A percentile compares a stretch with the other conserved stretches of the same genome.
phyloP scores from a whole-genome alignment of 768 basidiomycete species.

The Suillus alpinus region DNA sequence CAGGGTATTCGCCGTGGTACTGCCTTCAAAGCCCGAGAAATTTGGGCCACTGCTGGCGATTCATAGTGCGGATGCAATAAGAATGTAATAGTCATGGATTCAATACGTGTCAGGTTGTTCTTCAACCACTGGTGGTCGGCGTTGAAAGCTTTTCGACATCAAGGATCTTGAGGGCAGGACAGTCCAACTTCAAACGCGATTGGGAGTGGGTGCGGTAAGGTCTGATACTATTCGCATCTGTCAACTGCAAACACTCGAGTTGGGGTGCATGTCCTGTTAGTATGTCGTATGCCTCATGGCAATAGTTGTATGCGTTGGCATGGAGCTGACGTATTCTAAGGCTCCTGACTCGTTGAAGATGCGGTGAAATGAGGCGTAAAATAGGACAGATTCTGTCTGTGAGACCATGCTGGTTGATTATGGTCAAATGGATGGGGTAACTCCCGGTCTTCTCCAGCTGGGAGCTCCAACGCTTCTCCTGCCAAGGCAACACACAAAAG shows the following conservation, averaged over 20 bases:
- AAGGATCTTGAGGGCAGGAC: background rate
- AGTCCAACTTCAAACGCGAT: background rate
- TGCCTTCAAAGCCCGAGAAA: background rate
- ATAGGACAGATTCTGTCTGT: background rate
- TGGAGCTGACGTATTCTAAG: background rate
- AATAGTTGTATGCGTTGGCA: too few relatives aligned
- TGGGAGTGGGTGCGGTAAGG: background rate
- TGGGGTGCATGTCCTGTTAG: background rate
- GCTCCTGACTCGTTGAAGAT: background rate
- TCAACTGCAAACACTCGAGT: background rate
- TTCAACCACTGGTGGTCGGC: background rate
- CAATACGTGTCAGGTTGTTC: background rate
- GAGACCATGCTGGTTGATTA: background rate
- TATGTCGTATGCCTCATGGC: background rate
- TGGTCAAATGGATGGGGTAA: background rate
- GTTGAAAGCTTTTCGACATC: background rate
- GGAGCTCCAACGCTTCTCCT: background rate
- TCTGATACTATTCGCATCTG: too few relatives aligned
- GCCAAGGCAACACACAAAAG: background rate
- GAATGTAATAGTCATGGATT: background rate
- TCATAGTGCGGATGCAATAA: background rate
- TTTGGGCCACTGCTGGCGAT: background rate
- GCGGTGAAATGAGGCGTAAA: background rate
- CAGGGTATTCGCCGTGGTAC: background rate
- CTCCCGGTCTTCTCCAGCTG: background rate